Conservation (phyloP, 2,329 filamentous ascomycete genomes). For the Ceratocystis papillata region DNA sequence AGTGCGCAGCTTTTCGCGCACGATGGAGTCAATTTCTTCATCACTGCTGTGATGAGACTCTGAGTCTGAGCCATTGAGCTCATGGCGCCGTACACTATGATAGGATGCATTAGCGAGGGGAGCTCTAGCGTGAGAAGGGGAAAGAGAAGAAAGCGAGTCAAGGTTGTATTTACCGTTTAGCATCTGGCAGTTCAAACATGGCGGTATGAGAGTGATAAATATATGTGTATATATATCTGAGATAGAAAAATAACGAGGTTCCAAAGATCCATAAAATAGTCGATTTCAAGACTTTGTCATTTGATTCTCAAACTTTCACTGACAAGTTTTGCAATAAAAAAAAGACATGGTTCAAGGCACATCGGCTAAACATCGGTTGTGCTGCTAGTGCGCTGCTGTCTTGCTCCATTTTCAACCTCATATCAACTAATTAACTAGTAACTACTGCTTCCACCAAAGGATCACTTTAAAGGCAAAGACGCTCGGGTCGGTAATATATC, state of each 20-base stretch:
- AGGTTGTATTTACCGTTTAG: conserved; percentile 37
- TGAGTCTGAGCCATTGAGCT: conserved; percentile 36
- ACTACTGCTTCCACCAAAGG: not conserved
- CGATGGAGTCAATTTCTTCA: conserved; percentile 13
- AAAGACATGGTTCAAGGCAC: not conserved
- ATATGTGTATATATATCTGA: not conserved
- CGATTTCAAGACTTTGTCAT: not conserved
- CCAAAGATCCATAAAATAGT: not conserved
- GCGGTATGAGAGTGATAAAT: conserved; percentile 15
- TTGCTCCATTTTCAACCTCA: conserved; percentile 8
- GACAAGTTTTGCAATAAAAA: not conserved
- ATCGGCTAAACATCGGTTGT: not conserved
- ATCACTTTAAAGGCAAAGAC: not conserved
- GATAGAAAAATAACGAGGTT: not conserved
- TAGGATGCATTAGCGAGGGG: conserved; percentile 5
- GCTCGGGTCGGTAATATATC: not conserved
- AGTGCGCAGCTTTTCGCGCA: conserved; percentile 23
- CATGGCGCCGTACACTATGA: conserved; percentile 44
- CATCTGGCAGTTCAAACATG: conserved; percentile 45
- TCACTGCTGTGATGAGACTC: conserved; percentile 27
- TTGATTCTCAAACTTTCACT: not conserved
- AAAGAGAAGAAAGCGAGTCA: conserved; percentile 21
- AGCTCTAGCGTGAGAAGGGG: not conserved
- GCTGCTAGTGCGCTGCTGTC: not conserved
- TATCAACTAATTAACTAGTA: not conserved